Conservation (phyloP, 2,329 filamentous ascomycete genomes). For the Colletotrichum karsti region DNA sequence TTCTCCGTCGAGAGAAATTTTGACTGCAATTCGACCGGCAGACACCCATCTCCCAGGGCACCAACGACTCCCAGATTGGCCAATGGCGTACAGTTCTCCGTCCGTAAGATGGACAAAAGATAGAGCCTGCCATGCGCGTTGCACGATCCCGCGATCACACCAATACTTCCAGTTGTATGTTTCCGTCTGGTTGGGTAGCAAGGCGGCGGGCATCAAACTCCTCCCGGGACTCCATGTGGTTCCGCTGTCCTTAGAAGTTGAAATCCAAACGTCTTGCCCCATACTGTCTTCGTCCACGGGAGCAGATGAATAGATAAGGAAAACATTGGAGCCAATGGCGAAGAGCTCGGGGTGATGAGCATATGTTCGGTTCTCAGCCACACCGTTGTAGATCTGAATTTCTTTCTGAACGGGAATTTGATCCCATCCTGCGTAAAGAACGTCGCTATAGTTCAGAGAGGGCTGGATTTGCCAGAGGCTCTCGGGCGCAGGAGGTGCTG, state of each 20-base stretch:
- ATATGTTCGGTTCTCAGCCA: constrained; percentile 32
- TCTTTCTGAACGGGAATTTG: constrained; percentile 32
- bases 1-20: constrained; percentile 26
- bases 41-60: constrained; percentile 24
- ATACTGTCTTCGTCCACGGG: constrained; percentile 37
- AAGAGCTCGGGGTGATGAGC: constrained; percentile 35
- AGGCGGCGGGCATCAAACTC: constrained; percentile 32
- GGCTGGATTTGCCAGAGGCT: constrained; percentile 32
- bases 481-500: constrained; percentile 15
- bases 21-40: constrained; percentile 30
- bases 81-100: constrained; percentile 30
- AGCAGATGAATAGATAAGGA: constrained; percentile 33
- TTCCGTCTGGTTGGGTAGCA: constrained; percentile 35
- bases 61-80: constrained; percentile 29
- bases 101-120: constrained; percentile 23
- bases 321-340: constrained; percentile 28
- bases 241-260: constrained; percentile 31
- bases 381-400: constrained; percentile 34
- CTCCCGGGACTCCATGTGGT: constrained; percentile 29
- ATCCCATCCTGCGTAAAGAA: constrained; percentile 34
- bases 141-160: constrained; percentile 33
- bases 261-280: constrained; percentile 36
- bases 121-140: constrained; percentile 31
- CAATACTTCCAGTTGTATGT: constrained; percentile 33
- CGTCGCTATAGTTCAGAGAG: constrained; percentile 33